Conservation (phyloP, 2,329 filamentous ascomycete species). For the Apiospora saccharicola region DNA sequence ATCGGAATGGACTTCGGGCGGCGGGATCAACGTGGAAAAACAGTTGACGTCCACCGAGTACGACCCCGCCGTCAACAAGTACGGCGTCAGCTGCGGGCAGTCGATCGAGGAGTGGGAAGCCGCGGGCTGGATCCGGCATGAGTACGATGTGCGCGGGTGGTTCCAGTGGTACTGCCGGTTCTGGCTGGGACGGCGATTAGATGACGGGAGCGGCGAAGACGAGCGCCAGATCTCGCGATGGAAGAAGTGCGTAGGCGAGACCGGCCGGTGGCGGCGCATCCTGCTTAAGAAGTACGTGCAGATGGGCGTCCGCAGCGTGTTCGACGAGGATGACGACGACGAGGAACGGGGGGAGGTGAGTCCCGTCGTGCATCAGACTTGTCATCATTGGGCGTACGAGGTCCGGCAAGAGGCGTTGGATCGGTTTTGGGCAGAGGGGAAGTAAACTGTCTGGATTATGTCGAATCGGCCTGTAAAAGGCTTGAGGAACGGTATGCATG, state of each 20-base stretch:
- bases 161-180: slow-evolving; percentile 65
- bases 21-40: slow-evolving; percentile 29
- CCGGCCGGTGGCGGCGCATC: slow-evolving; percentile 57
- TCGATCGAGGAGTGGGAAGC: slow-evolving; percentile 63
- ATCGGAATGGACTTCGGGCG: slow-evolving; percentile 48
- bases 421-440: slow-evolving; percentile 49
- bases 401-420: slow-evolving; percentile 58
- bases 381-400: slow-evolving; percentile 63
- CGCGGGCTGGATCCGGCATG: slow-evolving; percentile 61
- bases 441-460: not conserved
- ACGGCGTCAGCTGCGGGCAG: slow-evolving; percentile 59
- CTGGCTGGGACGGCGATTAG: slow-evolving; percentile 56
- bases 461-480: too few relatives aligned
- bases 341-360: slow-evolving; percentile 53
- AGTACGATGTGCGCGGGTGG: slow-evolving; percentile 61
- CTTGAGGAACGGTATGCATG: not conserved
- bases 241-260: slow-evolving; percentile 60
- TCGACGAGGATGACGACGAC: slow-evolving; percentile 52
- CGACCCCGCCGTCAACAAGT: slow-evolving; percentile 59
- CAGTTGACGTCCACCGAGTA: slow-evolving; percentile 52
- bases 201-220: slow-evolving; percentile 54
- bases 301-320: slow-evolving; percentile 49
- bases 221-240: slow-evolving; percentile 59
- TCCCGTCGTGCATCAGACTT: slow-evolving; percentile 64
- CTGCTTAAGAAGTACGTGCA: slow-evolving; percentile 59